Percentiles rank a stretch among this genome's conserved stretches.
Evolutionary conservation across 257 asterid species (phyloP).

Genomic region (Craterostigma plantagineum): DNA sequence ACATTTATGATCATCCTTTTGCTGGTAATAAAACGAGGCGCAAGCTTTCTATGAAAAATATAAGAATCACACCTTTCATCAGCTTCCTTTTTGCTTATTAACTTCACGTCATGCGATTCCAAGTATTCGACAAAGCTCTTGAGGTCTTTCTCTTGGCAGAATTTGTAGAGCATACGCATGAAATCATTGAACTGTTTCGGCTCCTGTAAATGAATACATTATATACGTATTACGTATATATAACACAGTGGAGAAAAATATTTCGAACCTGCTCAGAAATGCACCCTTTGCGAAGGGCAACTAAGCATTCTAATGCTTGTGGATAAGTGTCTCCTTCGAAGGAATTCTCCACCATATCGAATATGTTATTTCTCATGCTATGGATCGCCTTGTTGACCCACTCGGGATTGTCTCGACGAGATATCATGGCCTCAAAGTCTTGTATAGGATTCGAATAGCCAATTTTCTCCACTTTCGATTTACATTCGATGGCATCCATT

Average conservation of each 20-base stretch:
- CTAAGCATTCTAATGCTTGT: conserved; percentile 52
- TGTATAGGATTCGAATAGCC: conserved; percentile 59
- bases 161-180: conserved; percentile 28
- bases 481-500: conserved; percentile 32
- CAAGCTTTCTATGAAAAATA: too few species aligned
- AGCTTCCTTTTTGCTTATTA: conserved; percentile 63
- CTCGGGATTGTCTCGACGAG: conserved; percentile 70
- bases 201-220: conserved; percentile 30
- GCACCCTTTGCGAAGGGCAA: conserved; percentile 79
- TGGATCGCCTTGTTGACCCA: conserved; percentile 69
- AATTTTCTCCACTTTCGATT: conserved; percentile 43
- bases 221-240: not conserved
- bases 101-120: conserved; percentile 25
- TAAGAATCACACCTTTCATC: conserved; percentile 62
- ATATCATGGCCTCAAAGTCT: conserved; percentile 79
- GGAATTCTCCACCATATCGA: conserved; percentile 49
- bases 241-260: not conserved
- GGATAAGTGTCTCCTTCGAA: conserved; percentile 35
- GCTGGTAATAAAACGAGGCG: too few species aligned
- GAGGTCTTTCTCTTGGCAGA: conserved; percentile 37
- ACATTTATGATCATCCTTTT: not conserved
- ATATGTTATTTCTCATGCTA: conserved; percentile 49
- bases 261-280: conserved; percentile 61
- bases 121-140: conserved; percentile 29
- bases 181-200: conserved; percentile 74